Evolutionary conservation across 1,284 basidiomycete species (phyloP).

Genomic region (Ustilago curta): DNA sequence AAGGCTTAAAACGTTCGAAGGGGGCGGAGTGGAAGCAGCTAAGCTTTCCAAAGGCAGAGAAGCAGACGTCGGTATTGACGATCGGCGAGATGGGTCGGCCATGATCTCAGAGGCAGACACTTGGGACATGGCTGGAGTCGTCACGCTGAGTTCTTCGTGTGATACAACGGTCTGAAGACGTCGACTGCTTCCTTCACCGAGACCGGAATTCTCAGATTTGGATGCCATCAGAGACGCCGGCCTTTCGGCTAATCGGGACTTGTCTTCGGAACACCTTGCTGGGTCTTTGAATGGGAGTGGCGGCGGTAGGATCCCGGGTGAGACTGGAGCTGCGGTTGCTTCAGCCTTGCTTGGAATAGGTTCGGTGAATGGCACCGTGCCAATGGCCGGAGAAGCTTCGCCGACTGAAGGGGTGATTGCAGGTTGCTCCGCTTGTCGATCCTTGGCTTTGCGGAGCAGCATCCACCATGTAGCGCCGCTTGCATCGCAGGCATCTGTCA

Average conservation of each 20-base stretch:
- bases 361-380: neutral
- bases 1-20: conserved; percentile 21
- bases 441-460: conserved; percentile 82
- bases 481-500: conserved; percentile 90
- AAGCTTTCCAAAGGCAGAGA: conserved; percentile 9
- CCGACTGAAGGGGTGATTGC: conserved; percentile 1
- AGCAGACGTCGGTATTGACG: neutral
- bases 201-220: conserved; percentile 24
- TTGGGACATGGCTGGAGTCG: conserved; percentile 4
- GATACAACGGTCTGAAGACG: conserved; percentile 48
- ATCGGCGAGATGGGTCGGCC: neutral
- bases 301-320: conserved; percentile 13
- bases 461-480: conserved; percentile 97
- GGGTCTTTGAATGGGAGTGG: conserved; percentile 44
- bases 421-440: conserved; percentile 56
- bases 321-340: neutral
- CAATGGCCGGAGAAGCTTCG: neutral
- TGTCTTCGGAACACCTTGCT: conserved; percentile 31
- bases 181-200: conserved; percentile 22
- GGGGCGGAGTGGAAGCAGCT: conserved; percentile 9
- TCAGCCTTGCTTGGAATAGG: neutral
- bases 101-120: conserved; percentile 21
- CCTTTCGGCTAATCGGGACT: conserved; percentile 10
- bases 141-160: conserved; percentile 39
- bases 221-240: conserved; percentile 17